Conservation (phyloP, 139 green algal species). For the Closterium sp. region DNA sequence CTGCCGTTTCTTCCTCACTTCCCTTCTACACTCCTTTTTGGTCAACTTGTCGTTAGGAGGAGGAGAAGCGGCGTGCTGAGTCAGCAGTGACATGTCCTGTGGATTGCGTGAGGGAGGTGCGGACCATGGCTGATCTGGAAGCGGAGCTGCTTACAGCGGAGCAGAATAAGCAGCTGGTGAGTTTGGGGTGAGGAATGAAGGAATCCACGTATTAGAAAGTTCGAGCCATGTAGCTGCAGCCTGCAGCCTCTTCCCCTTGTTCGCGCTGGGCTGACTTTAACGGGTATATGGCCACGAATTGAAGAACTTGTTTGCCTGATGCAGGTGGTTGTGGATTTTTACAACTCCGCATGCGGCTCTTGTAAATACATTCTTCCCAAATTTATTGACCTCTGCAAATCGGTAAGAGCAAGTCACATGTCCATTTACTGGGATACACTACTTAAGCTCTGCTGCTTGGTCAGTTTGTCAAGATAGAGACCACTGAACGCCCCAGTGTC, state of each 20-base stretch:
- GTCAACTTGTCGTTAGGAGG: background rate
- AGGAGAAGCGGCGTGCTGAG: conserved; percentile 6
- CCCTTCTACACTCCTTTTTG: background rate
- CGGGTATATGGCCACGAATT: background rate
- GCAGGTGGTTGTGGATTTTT: conserved; percentile 50
- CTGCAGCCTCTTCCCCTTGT: background rate
- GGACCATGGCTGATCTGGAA: conserved; percentile 24
- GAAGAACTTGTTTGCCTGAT: background rate
- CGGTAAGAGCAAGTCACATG: background rate
- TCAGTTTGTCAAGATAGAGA: too few relatives aligned
- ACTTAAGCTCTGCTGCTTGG: background rate
- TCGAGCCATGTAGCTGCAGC: background rate
- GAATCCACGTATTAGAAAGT: too few relatives aligned
- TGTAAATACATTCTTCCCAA: conserved; percentile 40
- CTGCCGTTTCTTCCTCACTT: background rate
- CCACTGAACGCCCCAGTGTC: too few relatives aligned
- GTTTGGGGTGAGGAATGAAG: background rate
- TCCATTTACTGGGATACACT: background rate
- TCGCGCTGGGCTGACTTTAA: background rate
- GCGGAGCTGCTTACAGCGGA: background rate
- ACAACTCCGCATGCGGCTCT: conserved; percentile 29
- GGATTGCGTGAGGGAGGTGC: conserved; percentile 42
- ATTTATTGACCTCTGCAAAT: conserved; percentile 37
- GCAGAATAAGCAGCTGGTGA: background rate
- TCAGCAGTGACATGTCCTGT: conserved; percentile 38